A percentile compares a stretch with the other conserved stretches of the same genome.
phyloP scores from a whole-genome alignment of 2,329 filamentous ascomycete genomes.

The Orbilia blumenaviensis region DNA sequence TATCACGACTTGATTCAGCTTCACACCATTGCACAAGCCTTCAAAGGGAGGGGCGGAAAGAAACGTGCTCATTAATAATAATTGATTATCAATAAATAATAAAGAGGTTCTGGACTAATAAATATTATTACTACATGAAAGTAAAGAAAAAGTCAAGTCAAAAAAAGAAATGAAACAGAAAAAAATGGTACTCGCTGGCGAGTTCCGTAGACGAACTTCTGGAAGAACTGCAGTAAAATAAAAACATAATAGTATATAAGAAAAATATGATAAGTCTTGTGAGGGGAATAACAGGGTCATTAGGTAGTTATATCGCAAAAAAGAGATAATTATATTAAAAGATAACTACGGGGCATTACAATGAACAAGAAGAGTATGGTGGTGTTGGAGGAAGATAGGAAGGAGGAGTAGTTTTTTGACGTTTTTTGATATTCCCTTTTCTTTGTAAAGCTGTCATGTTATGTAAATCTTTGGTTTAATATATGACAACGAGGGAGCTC shows the following conservation, averaged over 20 bases:
- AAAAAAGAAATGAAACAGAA: too few species aligned
- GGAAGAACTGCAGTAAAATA: not conserved
- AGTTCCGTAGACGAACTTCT: conserved; percentile 21
- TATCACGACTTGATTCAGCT: too few species aligned
- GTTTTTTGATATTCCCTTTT: conserved; percentile 16
- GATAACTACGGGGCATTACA: conserved; percentile 52
- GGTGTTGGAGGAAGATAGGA: not conserved
- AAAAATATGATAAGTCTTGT: not conserved
- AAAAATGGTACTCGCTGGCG: conserved; percentile 29
- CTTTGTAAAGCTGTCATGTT: not conserved
- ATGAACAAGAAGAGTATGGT: conserved; percentile 49
- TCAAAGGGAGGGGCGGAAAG: too few species aligned
- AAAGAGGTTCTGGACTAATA: not conserved
- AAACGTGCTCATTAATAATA: too few species aligned
- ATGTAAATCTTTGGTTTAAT: too few species aligned
- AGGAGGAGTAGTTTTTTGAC: not conserved
- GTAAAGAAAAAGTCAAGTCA: conserved; percentile 8
- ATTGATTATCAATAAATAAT: not conserved
- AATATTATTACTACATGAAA: conserved; percentile 40
- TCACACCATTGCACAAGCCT: too few species aligned
- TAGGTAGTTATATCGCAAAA: not conserved
- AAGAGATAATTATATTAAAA: conserved; percentile 47
- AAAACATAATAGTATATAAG: not conserved
- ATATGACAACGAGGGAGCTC: too few species aligned
- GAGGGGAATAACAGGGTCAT: not conserved